A percentile compares a stretch with the other conserved stretches of the same genome.
Conservation (phyloP, 2,329 filamentous ascomycete genomes). For the Fusarium sp. region DNA sequence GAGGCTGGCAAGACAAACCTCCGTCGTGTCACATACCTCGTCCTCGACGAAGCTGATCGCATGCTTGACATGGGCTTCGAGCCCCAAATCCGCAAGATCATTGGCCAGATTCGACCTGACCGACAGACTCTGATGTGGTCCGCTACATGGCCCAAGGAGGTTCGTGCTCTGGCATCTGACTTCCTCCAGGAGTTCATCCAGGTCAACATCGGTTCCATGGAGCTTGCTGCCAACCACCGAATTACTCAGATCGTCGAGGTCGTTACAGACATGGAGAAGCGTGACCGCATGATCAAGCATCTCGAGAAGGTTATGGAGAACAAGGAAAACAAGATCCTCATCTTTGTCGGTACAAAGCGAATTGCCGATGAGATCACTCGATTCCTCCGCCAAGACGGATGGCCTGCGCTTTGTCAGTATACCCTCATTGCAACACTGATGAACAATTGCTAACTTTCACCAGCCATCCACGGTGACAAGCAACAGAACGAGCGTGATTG, state of each 20-base stretch:
- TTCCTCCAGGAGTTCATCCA: conserved; percentile 97
- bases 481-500: conserved; percentile 99
- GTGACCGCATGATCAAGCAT: conserved; percentile 96
- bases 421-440: conserved; percentile 50
- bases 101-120: conserved; percentile 96
- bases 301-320: conserved; percentile 98
- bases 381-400: conserved; percentile 97
- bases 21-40: conserved; percentile 96
- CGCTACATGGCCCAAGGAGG: conserved; percentile 98
- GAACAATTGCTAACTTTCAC: conserved; percentile 52
- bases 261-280: conserved; percentile 96
- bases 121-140: conserved; percentile 99
- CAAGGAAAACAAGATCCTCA: conserved; percentile 93
- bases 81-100: conserved; percentile 99
- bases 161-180: conserved; percentile 89
- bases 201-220: conserved; percentile 97
- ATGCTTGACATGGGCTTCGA: conserved; percentile 99
- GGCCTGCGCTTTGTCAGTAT: conserved; percentile 91
- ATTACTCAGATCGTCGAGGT: conserved; percentile 99
- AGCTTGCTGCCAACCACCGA: conserved; percentile 95
- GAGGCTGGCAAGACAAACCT: conserved; percentile 98
- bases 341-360: conserved; percentile 95
- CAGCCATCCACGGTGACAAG: conserved; percentile 98
- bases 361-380: conserved; percentile 98
- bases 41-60: conserved; percentile 98